Base-by-base conservation (phyloP, 2,329 filamentous ascomycete species). In the Exophiala dermatitidis region DNA sequence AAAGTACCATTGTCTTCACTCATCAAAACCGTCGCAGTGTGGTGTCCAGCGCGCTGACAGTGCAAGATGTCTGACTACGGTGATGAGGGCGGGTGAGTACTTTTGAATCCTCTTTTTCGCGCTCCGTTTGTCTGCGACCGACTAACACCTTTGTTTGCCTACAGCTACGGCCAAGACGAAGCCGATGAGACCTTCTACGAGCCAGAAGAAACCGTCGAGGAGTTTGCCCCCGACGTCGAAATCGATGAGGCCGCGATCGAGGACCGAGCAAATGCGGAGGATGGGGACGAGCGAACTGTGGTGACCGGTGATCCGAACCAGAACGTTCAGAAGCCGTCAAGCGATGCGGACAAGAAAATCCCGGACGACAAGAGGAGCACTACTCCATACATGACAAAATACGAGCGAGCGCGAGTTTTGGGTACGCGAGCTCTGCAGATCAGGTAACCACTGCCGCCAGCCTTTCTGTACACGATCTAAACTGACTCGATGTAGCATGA, bases 301-400 rank as follows among this genome's bases (percentile, higher is more conserved):
- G 69, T 71, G 45, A 71, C 71, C 2, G 79, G 78, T 31, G 81
- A 72, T 62, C 75, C 75, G 38, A 59, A 60, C 33, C 60, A 62
- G 36, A 67, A 67, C 48, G 63, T 64, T 19, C 74, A 75, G 58
- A 82, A 82, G 59, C 77, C 32, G 76, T 83, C 67, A 72, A 78
- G 61, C 75, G 76, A 61, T 66, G 79, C 57, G 77, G 76, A 90
- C 73, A 96, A 94, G 80, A 94, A 89, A 74, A 91, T 98, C 46
- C 81, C 90, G 52, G 87, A 88, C 62, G 87, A 90, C 62, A 82
- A 95, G 72, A 83, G 93, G 64, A 86, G 82, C 28, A 98, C 93
- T 5, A 98, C 93, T 30, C 93, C 91, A 2, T 98, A 96, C 74
- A 95, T 98, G 91, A 98, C 93, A 62, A 98, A 98, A 76, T 98